Base-by-base conservation (phyloP, 2,329 filamentous ascomycete species). In the Diplocarpon rosae region DNA sequence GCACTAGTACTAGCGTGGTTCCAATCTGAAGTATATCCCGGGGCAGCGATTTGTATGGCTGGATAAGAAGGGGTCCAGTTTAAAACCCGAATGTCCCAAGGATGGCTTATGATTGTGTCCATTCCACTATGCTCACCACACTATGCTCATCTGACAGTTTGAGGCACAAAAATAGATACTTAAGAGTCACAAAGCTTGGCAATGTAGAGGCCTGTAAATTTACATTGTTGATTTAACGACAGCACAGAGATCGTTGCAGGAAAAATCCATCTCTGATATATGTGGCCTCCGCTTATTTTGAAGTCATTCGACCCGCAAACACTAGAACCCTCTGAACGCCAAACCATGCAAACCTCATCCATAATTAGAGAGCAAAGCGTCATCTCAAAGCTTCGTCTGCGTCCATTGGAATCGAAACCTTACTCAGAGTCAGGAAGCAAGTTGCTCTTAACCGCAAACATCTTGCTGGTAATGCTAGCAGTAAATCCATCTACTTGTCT, bases 401-500 rank as follows among this genome's bases (percentile, higher is more conserved):
- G 15, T 8, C 29, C 6, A 24, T 32, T 35, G 10, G 5, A 35
- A 14, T n/a, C 3, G 5, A 16, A 17, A 35, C 33, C 9, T 29
- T 43, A 42, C 24, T 33, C 42, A 29, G 55, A 56, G 38, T 62
- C 68, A 37, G 77, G 76, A 59, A 79, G 62, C 55, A 82, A 64
- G 64, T 78, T 80, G 55, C 78, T 77, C 63, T 89, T 82, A 50
- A 95, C 86, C 32, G 89, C 89, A 66, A 98, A 98, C 90, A 98
- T 95, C 80, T 98, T 98, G 54, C 86, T 81, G 52, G 79, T 93
- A 56, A 94, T 84, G 53, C 80, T 83, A 45, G 92, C 88, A 38
- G 90, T 90, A 67, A 96, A 96, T 32, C 87, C 87, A 66, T 98
- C 92, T 47, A 96, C 85, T 71, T 96, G 92, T 70, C 88, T 83